These are phyloP conservation scores for Prunus fruticosa DNA, from an alignment of 306 rosid species.

Conservation along the genomic window DNA sequence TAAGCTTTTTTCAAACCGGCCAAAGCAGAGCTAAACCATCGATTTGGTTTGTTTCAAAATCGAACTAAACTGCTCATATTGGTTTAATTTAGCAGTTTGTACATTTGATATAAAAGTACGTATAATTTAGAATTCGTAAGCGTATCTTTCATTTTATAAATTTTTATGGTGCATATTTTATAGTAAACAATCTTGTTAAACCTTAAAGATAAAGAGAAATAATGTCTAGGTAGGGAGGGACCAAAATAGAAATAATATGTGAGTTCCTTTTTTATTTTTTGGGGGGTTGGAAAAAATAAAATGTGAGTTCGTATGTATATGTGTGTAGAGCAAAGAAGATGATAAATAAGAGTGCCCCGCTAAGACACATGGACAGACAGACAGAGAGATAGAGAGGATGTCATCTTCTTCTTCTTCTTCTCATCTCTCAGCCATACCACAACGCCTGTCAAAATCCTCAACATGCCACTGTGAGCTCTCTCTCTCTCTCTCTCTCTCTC, in stretches of 20 bases:
- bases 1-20: too few relatives aligned
- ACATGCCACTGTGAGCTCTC: conserved; percentile 27
- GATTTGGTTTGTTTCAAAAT: too few relatives aligned
- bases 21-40: neutral
- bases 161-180: neutral
- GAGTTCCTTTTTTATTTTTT: too few relatives aligned
- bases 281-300: neutral
- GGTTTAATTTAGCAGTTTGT: neutral
- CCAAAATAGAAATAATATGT: neutral
- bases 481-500: neutral
- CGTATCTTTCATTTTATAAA: neutral
- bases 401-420: conserved; percentile 37
- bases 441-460: conserved; percentile 26
- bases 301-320: neutral
- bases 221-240: neutral
- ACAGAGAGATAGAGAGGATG: conserved; percentile 26
- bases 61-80: neutral
- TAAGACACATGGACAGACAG: neutral
- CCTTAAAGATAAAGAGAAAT: neutral
- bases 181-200: neutral
- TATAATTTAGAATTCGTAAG: neutral
- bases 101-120: neutral
- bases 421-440: conserved; percentile 50
- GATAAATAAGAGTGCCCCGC: neutral
- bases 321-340: neutral